Percentiles rank a stretch among this genome's conserved stretches.
phyloP scores from a whole-genome alignment of 768 basidiomycete genomes.

The Mycena sanguinolenta region DNA sequence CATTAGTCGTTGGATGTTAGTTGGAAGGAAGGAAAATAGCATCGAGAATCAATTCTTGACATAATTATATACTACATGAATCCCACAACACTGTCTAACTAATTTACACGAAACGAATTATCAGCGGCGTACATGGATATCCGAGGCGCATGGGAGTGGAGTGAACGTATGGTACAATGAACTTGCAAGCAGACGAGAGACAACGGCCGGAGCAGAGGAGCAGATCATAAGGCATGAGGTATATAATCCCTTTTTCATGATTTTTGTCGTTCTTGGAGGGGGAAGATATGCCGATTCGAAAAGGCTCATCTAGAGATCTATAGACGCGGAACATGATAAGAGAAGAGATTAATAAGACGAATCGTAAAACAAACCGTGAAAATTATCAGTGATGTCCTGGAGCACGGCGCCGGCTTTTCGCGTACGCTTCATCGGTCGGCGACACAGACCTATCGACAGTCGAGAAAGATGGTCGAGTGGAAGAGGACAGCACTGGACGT shows the following conservation, averaged over 20 bases:
- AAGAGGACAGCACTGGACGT: not conserved
- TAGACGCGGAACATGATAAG: not conserved
- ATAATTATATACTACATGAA: not conserved
- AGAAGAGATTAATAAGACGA: not conserved
- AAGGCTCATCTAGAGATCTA: not conserved
- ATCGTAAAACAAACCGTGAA: not conserved
- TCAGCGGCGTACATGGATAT: conserved; percentile 4
- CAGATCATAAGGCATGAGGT: not conserved
- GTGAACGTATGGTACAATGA: conserved; percentile 1
- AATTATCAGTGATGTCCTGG: not conserved
- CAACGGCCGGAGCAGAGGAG: not conserved
- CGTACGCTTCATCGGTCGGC: conserved; percentile 27
- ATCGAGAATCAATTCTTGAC: not conserved
- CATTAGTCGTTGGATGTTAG: too few relatives aligned
- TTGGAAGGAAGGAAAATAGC: too few relatives aligned
- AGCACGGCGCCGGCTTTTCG: conserved; percentile 22
- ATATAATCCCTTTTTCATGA: too few relatives aligned
- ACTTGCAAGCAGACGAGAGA: not conserved
- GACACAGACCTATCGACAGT: not conserved
- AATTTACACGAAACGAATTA: conserved; percentile 14
- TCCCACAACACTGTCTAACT: not conserved
- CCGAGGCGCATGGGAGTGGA: not conserved
- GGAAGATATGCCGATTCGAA: too few relatives aligned
- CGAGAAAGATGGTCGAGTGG: not conserved
- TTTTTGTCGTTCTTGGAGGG: too few relatives aligned